phyloP scores from a whole-genome alignment of 768 basidiomycete genomes.

The Coprinopsis cinerea region DNA sequence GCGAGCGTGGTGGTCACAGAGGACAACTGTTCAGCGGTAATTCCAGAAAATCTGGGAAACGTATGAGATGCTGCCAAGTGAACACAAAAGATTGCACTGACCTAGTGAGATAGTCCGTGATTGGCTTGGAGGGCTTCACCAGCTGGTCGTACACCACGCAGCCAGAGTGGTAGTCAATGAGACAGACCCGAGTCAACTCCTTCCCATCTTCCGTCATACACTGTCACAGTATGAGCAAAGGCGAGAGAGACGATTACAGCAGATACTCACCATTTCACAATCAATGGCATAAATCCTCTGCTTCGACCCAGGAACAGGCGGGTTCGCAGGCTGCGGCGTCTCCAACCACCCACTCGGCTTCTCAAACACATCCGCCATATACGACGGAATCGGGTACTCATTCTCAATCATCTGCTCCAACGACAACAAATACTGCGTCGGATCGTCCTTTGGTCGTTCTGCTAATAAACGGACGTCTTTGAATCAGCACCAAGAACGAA shows the following conservation, averaged over 20 bases:
- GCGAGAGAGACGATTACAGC: neutral
- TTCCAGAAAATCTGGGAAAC: slow-evolving; percentile 77
- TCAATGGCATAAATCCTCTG: slow-evolving; percentile 78
- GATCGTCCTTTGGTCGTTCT: slow-evolving; percentile 57
- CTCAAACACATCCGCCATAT: slow-evolving; percentile 67
- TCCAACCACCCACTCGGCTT: slow-evolving; percentile 75
- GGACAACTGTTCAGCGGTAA: slow-evolving; percentile 68
- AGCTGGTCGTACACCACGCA: slow-evolving; percentile 82
- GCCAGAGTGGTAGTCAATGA: slow-evolving; percentile 72
- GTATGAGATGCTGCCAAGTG: neutral
- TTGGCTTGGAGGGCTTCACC: slow-evolving; percentile 80
- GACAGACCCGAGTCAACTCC: slow-evolving; percentile 78
- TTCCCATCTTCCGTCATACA: slow-evolving; percentile 88
- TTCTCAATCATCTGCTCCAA: slow-evolving; percentile 90
- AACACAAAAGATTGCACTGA: slow-evolving; percentile 24
- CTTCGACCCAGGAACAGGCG: slow-evolving; percentile 21
- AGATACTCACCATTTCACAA: slow-evolving; percentile 84
- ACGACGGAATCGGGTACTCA: slow-evolving; percentile 86
- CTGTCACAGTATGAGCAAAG: slow-evolving; percentile 31
- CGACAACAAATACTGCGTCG: slow-evolving; percentile 67
- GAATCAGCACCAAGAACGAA: too few species aligned
- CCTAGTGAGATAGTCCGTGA: slow-evolving; percentile 91
- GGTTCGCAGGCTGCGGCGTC: slow-evolving; percentile 48
- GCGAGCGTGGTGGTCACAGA: slow-evolving; percentile 72
- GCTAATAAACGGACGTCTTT: slow-evolving; percentile 27